Percentiles rank a stretch among this genome's conserved stretches.
These are phyloP conservation scores for Blepharisma stoltei DNA, from an alignment of 73 alveolate species.

Conservation along the genomic window DNA sequence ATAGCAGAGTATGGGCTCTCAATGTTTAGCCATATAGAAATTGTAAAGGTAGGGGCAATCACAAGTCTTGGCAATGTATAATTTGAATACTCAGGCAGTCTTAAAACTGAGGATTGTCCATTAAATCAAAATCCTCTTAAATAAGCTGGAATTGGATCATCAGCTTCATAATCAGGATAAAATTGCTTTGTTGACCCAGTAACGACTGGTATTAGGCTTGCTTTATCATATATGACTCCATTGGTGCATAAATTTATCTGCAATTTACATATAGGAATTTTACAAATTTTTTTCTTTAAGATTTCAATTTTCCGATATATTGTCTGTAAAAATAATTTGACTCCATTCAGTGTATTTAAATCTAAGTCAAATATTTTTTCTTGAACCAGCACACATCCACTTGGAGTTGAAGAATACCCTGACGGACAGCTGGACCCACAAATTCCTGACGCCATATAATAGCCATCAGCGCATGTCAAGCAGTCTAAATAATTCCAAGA, in stretches of 20 bases:
- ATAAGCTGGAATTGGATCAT: slow-evolving; percentile 12
- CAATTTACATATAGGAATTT: too few relatives aligned
- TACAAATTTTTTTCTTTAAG: too few relatives aligned
- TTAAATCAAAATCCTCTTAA: slow-evolving; percentile 5
- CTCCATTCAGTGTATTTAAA: not conserved
- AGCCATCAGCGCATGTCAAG: not conserved
- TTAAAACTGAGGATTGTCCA: not conserved
- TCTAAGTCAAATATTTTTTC: not conserved
- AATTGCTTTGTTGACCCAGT: not conserved
- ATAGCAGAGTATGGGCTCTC: too few relatives aligned
- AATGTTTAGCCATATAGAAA: too few relatives aligned
- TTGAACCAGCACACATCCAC: not conserved
- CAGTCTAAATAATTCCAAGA: not conserved
- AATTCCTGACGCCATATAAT: not conserved
- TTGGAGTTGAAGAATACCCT: not conserved
- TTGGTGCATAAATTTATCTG: not conserved
- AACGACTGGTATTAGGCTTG: not conserved
- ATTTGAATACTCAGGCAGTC: too few relatives aligned
- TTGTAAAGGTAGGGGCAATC: too few relatives aligned
- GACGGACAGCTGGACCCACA: slow-evolving; percentile 9
- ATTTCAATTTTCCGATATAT: too few relatives aligned
- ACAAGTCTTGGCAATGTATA: too few relatives aligned
- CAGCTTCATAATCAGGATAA: slow-evolving; percentile 23
- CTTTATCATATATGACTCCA: not conserved
- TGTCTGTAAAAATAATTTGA: too few relatives aligned